Conservation (phyloP, 2,329 filamentous ascomycete genomes). For the Ophiocordyceps camponoti-floridani region DNA sequence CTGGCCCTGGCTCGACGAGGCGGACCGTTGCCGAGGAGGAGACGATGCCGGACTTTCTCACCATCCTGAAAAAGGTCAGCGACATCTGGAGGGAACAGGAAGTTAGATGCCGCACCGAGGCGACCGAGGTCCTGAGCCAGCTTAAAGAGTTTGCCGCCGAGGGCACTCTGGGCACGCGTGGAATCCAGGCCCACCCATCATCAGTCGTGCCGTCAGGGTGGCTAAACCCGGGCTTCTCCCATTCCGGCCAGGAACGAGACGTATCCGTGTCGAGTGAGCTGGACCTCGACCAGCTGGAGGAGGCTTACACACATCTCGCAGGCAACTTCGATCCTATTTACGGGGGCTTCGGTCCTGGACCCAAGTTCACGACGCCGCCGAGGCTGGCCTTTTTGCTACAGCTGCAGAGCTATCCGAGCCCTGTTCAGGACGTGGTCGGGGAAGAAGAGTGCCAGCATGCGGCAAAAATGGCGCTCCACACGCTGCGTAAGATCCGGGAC, state of each 20-base stretch:
- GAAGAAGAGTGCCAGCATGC: slow-evolving; percentile 57
- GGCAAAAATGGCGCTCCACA: slow-evolving; percentile 62
- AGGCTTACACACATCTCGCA: slow-evolving; percentile 67
- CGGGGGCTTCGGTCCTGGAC: slow-evolving; percentile 64
- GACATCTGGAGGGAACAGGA: slow-evolving; percentile 70
- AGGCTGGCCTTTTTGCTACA: slow-evolving; percentile 72
- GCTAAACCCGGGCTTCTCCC: background rate
- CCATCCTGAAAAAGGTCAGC: slow-evolving; percentile 63
- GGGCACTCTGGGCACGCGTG: slow-evolving; percentile 45
- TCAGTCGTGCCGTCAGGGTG: slow-evolving; percentile 5
- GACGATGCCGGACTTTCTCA: slow-evolving; percentile 60
- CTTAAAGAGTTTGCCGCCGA: slow-evolving; percentile 78
- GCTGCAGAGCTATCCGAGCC: slow-evolving; percentile 49
- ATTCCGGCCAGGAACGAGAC: slow-evolving; percentile 5
- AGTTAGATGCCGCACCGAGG: slow-evolving; percentile 64
- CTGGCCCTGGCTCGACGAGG: slow-evolving; percentile 48
- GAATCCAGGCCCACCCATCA: slow-evolving; percentile 12
- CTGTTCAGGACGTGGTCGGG: slow-evolving; percentile 78
- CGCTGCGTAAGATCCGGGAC: slow-evolving; percentile 53
- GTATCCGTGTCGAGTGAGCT: slow-evolving; percentile 42
- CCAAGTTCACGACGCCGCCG: slow-evolving; percentile 79
- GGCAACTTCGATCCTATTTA: slow-evolving; percentile 62
- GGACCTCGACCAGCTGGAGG: slow-evolving; percentile 80
- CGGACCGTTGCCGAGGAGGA: slow-evolving; percentile 23
- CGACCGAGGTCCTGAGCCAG: slow-evolving; percentile 64